Evolutionary conservation across 768 basidiomycete genomes (phyloP).

Genomic region (Hypsizygus marmoreus): DNA sequence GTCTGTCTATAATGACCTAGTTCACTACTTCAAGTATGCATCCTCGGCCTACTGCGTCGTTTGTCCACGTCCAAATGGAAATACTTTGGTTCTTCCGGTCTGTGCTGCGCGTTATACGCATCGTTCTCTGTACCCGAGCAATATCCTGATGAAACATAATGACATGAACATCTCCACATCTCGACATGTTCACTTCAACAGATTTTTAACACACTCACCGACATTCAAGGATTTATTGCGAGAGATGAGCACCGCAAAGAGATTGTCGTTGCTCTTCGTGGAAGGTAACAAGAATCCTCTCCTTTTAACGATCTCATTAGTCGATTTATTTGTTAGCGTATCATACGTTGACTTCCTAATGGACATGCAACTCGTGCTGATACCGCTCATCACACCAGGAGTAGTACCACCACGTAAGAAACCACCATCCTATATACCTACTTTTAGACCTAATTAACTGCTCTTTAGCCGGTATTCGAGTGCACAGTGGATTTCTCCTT

Average conservation of each 20-base stretch:
- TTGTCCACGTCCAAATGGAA: constrained; percentile 54
- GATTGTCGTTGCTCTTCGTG: constrained; percentile 49
- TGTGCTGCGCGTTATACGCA: constrained; percentile 1
- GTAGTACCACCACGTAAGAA: constrained; percentile 41
- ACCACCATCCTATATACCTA: not conserved
- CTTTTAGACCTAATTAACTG: not conserved
- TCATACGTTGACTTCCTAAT: constrained; percentile 44
- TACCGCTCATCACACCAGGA: constrained; percentile 47
- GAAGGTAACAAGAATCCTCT: constrained; percentile 38
- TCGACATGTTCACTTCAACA: constrained; percentile 20
- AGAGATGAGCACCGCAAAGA: constrained; percentile 47
- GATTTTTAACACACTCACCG: constrained; percentile 44
- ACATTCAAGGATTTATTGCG: constrained; percentile 53
- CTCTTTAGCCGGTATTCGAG: constrained; percentile 36
- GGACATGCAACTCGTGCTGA: constrained; percentile 42
- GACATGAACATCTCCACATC: too few species aligned
- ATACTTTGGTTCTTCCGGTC: constrained; percentile 39
- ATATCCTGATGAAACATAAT: too few species aligned
- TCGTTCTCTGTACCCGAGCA: not conserved
- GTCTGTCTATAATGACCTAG: constrained; percentile 41
- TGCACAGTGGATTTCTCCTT: constrained; percentile 53
- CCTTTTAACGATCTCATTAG: not conserved
- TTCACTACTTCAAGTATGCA: constrained; percentile 58
- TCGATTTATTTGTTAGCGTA: constrained; percentile 25
- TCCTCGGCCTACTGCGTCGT: constrained; percentile 48